These are phyloP conservation scores for Vachellia pachyceras DNA, from an alignment of 306 rosid species.

Conservation along the genomic window DNA sequence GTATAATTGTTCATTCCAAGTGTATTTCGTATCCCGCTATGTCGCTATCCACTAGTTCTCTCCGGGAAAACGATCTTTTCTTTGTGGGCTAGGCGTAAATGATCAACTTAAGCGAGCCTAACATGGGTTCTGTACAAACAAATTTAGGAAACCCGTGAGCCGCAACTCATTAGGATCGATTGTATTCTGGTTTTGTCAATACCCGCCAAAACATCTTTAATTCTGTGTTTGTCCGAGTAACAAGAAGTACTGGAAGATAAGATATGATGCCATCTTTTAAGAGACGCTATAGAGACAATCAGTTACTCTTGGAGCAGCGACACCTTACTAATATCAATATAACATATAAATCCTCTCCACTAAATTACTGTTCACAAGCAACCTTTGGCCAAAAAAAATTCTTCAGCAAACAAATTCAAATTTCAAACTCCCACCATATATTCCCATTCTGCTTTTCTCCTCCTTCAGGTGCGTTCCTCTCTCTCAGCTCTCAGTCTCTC, in stretches of 20 bases:
- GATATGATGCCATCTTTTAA: background rate
- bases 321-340: background rate
- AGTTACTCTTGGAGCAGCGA: background rate
- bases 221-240: too few relatives aligned
- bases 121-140: background rate
- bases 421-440: too few relatives aligned
- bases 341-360: too few relatives aligned
- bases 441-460: too few relatives aligned
- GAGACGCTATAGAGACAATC: background rate
- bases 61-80: background rate
- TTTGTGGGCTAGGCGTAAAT: background rate
- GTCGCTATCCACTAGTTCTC: background rate
- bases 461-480: too few relatives aligned
- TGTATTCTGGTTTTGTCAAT: background rate
- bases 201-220: background rate
- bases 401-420: too few relatives aligned
- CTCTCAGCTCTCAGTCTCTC: too few relatives aligned
- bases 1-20: slow-evolving; percentile 39
- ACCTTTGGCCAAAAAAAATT: too few relatives aligned
- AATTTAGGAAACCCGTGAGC: background rate
- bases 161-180: background rate
- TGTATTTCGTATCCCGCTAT: background rate
- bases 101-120: slow-evolving; percentile 1
- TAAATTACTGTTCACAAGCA: too few relatives aligned
- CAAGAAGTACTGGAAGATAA: background rate